Base-by-base conservation (phyloP, 768 basidiomycete genomes). In the Tylopilus plumbeoviolaceoides region DNA sequence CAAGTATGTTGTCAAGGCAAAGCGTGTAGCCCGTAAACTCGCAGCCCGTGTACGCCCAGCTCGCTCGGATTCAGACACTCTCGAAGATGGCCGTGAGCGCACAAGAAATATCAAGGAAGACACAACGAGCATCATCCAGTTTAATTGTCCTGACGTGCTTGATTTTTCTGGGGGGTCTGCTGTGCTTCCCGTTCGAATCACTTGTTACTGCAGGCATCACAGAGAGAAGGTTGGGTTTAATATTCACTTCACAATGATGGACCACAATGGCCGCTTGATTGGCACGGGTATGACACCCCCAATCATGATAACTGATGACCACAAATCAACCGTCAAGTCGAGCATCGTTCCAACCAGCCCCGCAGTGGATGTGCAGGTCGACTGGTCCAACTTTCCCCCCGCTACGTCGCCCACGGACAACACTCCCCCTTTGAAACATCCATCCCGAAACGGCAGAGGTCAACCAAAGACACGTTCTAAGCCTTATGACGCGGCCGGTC, bases 281-380 rank as follows among this genome's bases (percentile, higher is more conserved):
- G 95, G 91, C 14, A 78, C 81, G 8, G 93, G 92, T 5, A 79
- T 76, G 49, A 90, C 93, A 2, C 82, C 85, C 28, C 92, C 95
- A 4, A 94, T 99, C 60, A 95, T 98, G 86, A 98, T 98, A 59
- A 99, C 95, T 2, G 97, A 99, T 73, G 97, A 99, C 70, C 97
- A 99, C 74, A 99, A 99, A 73, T 93, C 91, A 27, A 81, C 74
- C 4, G 60, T 68, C 44, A 69, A 72, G 57, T 53, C 62, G 12
- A 61, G 59, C 46, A 25, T 40, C 17, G 25, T 65, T 56, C 55
- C 68, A 62, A 51, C 55, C 60, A 28, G 77, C 73, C 46, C 67
- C n/a, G 65, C 73, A 33, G 57, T 71, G 44, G 66, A 69, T 36
- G 59, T 72, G 23, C 78, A 79, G 48, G 63, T 73, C 36, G 81